phyloP scores from a whole-genome alignment of 2,329 filamentous ascomycete species.

The Talaromyces amestolkiae region DNA sequence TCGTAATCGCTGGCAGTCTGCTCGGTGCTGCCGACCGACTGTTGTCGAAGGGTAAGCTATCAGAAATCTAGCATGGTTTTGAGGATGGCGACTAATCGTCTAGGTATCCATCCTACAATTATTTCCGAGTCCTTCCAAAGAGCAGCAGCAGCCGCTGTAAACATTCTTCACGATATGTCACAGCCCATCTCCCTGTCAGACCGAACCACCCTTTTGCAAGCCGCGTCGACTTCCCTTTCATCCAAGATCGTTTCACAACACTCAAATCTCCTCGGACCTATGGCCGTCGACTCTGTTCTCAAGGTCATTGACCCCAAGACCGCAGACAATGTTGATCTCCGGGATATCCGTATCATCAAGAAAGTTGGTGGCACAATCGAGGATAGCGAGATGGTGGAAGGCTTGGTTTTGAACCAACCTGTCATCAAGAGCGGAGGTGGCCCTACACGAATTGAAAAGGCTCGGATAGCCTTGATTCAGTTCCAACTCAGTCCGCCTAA shows the following conservation, averaged over 20 bases:
- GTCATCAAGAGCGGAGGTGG: slow-evolving; percentile 93
- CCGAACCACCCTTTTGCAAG: slow-evolving; percentile 86
- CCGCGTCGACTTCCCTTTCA: slow-evolving; percentile 92
- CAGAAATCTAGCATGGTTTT: neutral
- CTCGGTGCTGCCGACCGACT: slow-evolving; percentile 90
- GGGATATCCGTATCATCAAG: slow-evolving; percentile 95
- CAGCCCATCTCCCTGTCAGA: slow-evolving; percentile 87
- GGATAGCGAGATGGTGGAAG: slow-evolving; percentile 95
- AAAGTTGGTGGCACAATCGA: slow-evolving; percentile 98
- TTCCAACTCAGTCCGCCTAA: slow-evolving; percentile 98
- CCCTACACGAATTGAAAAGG: slow-evolving; percentile 92
- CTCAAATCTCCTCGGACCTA: slow-evolving; percentile 89
- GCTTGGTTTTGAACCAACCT: slow-evolving; percentile 84
- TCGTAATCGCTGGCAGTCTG: slow-evolving; percentile 94
- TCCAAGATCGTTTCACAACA: slow-evolving; percentile 99
- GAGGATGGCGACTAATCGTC: neutral
- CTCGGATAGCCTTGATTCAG: slow-evolving; percentile 92
- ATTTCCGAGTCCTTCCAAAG: slow-evolving; percentile 98
- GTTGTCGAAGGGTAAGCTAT: slow-evolving; percentile 67
- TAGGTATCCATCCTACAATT: slow-evolving; percentile 86
- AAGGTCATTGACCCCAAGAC: slow-evolving; percentile 95
- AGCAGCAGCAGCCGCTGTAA: slow-evolving; percentile 82
- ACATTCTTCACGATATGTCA: slow-evolving; percentile 92
- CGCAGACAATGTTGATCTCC: slow-evolving; percentile 92
- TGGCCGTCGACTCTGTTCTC: slow-evolving; percentile 94